These are phyloP conservation scores for Eruca vesicaria DNA, from an alignment of 441 rosid genomes.

Conservation along the genomic window DNA sequence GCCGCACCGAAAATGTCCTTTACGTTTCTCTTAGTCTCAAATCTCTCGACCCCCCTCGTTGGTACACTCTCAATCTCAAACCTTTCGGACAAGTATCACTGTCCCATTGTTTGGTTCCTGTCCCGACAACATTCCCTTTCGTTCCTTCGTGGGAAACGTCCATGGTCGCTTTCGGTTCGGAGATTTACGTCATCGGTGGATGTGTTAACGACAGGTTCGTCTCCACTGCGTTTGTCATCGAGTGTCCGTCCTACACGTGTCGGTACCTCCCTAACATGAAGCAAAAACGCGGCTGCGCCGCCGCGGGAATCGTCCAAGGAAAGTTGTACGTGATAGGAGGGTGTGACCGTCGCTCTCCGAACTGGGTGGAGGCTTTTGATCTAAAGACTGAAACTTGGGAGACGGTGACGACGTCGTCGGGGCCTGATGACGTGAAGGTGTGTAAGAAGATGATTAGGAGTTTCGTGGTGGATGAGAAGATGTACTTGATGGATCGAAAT, in stretches of 20 bases:
- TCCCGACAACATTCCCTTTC: constrained; percentile 57
- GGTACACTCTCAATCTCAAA: too few species aligned
- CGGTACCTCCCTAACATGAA: constrained; percentile 53
- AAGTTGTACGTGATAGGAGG: constrained; percentile 77
- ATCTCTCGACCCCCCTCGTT: constrained; percentile 10
- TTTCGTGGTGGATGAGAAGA: constrained; percentile 47
- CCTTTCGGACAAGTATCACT: too few species aligned
- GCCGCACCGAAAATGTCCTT: constrained; percentile 40
- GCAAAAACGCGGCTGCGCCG: constrained; percentile 63
- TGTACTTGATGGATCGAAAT: constrained; percentile 73
- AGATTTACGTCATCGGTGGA: constrained; percentile 67
- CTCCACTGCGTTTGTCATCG: constrained; percentile 56
- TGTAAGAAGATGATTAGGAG: constrained; percentile 52
- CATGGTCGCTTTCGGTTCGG: constrained; percentile 41
- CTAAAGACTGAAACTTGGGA: constrained; percentile 49
- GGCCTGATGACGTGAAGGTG: constrained; percentile 40
- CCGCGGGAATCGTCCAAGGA: constrained; percentile 52
- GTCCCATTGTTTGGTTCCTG: constrained; percentile 32
- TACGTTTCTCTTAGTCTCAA: constrained; percentile 49
- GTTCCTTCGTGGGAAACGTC: constrained; percentile 52
- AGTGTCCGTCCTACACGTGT: constrained; percentile 61
- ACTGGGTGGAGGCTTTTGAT: constrained; percentile 78
- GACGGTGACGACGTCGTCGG: constrained; percentile 35
- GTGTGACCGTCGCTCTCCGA: constrained; percentile 46
- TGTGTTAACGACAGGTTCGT: constrained; percentile 48